Base-by-base conservation (phyloP, 768 basidiomycete genomes). In the Hemileccinum impolitum region DNA sequence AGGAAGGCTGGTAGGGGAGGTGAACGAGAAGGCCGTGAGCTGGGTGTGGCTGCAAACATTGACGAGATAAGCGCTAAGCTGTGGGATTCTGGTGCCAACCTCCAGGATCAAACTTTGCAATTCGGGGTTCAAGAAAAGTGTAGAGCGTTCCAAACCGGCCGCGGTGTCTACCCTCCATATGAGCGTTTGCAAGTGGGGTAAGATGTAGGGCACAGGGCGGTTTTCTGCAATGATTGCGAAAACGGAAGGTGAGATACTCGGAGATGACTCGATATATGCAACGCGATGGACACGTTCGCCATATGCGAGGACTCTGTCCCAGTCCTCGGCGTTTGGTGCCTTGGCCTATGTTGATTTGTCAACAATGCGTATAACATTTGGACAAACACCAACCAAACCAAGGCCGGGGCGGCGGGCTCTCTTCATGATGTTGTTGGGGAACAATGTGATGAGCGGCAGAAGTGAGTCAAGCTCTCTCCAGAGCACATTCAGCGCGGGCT, bases 401-500 rank as follows among this genome's bases (percentile, higher is more conserved):
- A 88, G 69, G 43, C 86, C 87, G 43, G 88, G 88, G 61, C 78
- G 81, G 53, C 80, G 78, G 49, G 81, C 74, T 66, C 81, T 86
- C 69, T 81, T 86, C 68, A 89, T 70, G 55, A 89, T 59, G 54
- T 77, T 72, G 49, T 71, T 73, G 13, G 88, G 88, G 63, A 90
- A 90, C 47, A 89, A 63, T 31, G 82, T 82, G 49, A 90, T 72
- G 49, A 90, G 72, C 10, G 88, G 88, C 39, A 81, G 68, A 51
- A 90, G 72, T 12, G 85, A 86, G 64, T 90, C 87, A 48, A 90
- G 70, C 58, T 90, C 88, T 62, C 77, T 80, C 88, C 88, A 90
- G 26, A 90, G 73, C 42, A 83, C 70, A 62, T 82, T 72, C 56
- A 90, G 61, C n/a, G 82, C 80, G 13, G 85, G 85, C 55, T 85